Evolutionary conservation across 345 rosid species (phyloP), one percentile per base, ranked within the genome.

Genomic region (Cardamine resedifolia): DNA sequence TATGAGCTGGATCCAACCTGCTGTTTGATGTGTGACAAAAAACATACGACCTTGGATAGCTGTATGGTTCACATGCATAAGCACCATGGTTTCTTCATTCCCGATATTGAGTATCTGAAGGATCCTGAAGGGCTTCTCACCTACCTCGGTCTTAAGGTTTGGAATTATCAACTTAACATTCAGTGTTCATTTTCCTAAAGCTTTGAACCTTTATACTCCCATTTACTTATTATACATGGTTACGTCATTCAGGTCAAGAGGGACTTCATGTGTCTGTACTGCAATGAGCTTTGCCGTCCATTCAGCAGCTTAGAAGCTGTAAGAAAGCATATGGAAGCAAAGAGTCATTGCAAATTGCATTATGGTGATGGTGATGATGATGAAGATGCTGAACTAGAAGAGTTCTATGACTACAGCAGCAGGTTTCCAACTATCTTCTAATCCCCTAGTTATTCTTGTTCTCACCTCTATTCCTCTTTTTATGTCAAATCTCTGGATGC

Each of bases 41-140:
- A 78, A 45, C 92, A 91, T 55, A 66, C 74, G 58, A 77, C 72
- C 41, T 71, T 90, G 20, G 98, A 91, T 74, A 83, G 56, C 27
- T 95, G 98, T 83, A 92, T 95, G 90, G 90, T 87, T 78, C 99
- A 92, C 81, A 90, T 92, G 99, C 98, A 96, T 79, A 90, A 84
- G 85, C 80, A 85, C 3, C 97, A 95, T 73, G 96, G 98, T 4
- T 95, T 95, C 78, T 90, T 87, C 71, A 76, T 91, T 68, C 98
- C 99, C 7, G 98, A 95, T 66, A 78, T 90, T 31, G 93, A 87
- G 82, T 95, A 83, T 79, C 81, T 95, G 57, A 95, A 86, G 76
- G 96, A 95, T 67, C 99, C 98, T 18, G 68, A 84, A 78, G 96
- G 96, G 55, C 79, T 95, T 63, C 90, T 95, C 28, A 88, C 91